Evolutionary conservation across 2,329 filamentous ascomycete species (phyloP).

Genomic region (Xylariaceae sp.): DNA sequence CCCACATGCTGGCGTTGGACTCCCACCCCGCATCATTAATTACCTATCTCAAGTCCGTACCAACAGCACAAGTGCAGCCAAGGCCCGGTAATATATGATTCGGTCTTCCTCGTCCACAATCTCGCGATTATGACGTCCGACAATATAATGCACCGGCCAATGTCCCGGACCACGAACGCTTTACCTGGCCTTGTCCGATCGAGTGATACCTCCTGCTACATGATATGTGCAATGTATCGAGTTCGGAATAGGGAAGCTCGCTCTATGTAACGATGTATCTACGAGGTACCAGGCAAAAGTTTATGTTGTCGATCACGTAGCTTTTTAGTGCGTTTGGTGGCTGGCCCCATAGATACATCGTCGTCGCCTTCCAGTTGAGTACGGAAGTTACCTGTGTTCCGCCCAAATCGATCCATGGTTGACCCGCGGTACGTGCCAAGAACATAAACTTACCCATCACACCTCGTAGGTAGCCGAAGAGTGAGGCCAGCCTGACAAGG

Average conservation of each 20-base stretch:
- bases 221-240: background rate
- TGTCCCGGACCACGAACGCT: background rate
- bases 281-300: no score
- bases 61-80: slow-evolving; percentile 11
- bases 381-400: no score
- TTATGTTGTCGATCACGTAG: no score
- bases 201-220: background rate
- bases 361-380: no score
- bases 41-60: slow-evolving; percentile 3
- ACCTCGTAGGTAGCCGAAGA: background rate
- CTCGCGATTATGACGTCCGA: slow-evolving; percentile 5
- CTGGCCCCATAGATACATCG: no score
- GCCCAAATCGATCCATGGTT: no score
- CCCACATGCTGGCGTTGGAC: slow-evolving; percentile 10
- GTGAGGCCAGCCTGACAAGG: slow-evolving; percentile 10
- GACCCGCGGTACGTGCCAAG: no score
- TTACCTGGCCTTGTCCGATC: slow-evolving; percentile 3
- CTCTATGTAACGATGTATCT: background rate
- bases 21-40: slow-evolving; percentile 11
- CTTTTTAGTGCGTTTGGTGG: no score
- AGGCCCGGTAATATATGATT: slow-evolving; percentile 8
- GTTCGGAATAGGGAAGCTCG: background rate
- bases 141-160: background rate
- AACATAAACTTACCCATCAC: no score
- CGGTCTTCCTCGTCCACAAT: background rate